Evolutionary conservation across 352 stramenopile species (phyloP).

Genomic region (Globisporangium okanoganense): DNA sequence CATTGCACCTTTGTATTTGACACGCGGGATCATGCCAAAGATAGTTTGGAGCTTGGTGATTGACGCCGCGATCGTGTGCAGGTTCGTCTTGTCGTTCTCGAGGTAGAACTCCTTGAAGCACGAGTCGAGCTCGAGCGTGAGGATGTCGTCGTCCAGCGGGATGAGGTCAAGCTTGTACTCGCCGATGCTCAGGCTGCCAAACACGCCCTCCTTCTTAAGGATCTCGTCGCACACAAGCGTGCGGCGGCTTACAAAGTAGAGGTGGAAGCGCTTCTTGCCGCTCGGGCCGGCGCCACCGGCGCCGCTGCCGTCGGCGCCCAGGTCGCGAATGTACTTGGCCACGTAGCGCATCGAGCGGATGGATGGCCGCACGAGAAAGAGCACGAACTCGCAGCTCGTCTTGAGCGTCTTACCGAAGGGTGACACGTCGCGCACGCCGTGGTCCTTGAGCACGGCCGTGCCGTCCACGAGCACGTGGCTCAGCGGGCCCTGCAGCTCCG

Average conservation of each 20-base stretch:
- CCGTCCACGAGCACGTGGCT: slow-evolving; percentile 87
- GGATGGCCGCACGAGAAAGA: slow-evolving; percentile 87
- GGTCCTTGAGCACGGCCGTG: slow-evolving; percentile 79
- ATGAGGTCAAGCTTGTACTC: slow-evolving; percentile 95
- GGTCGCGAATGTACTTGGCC: slow-evolving; percentile 69
- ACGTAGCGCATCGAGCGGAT: slow-evolving; percentile 76
- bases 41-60: slow-evolving; percentile 93
- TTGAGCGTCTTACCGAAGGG: slow-evolving; percentile 79
- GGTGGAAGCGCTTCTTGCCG: slow-evolving; percentile 75
- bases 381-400: slow-evolving; percentile 80
- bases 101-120: slow-evolving; percentile 88
- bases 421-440: slow-evolving; percentile 84
- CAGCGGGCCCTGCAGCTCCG: slow-evolving; percentile 73
- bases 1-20: slow-evolving; percentile 93
- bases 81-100: slow-evolving; percentile 85
- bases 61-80: slow-evolving; percentile 85
- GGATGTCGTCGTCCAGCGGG: slow-evolving; percentile 93
- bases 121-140: slow-evolving; percentile 90
- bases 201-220: slow-evolving; percentile 88
- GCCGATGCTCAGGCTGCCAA: slow-evolving; percentile 80
- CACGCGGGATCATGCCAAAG: slow-evolving; percentile 90
- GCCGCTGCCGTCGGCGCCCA: slow-evolving; percentile 30
- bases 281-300: slow-evolving; percentile 1
- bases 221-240: slow-evolving; percentile 91
- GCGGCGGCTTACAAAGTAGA: slow-evolving; percentile 90